phyloP scores from a whole-genome alignment of 1,139 yeast genomes.

The Scheffersomyces segobiensis region DNA sequence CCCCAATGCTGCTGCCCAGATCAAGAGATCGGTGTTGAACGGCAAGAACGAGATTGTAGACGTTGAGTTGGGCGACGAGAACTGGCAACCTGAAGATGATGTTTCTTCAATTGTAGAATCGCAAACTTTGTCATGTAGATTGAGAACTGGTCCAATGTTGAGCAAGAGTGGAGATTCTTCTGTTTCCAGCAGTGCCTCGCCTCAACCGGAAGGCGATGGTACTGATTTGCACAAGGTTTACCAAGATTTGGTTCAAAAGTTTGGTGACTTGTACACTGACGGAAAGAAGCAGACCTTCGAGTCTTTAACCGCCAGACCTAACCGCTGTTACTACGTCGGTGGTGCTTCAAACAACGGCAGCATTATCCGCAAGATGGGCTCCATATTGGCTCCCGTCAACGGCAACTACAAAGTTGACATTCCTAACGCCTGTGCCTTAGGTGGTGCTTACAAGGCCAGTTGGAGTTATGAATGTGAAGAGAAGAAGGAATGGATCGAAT shows the following conservation, averaged over 20 bases:
- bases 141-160: constrained; percentile 75
- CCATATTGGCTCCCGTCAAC: constrained; percentile 61
- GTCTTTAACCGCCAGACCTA: constrained; percentile 58
- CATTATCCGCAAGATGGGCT: constrained; percentile 67
- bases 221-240: constrained; percentile 17
- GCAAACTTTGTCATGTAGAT: constrained; percentile 81
- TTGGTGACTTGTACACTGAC: constrained; percentile 51
- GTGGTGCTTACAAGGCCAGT: constrained; percentile 89
- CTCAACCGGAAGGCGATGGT: constrained; percentile 3
- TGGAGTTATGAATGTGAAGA: constrained; percentile 56
- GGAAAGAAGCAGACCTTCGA: constrained; percentile 45
- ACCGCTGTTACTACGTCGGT: constrained; percentile 78
- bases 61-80: constrained; percentile 15
- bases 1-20: constrained; percentile 71
- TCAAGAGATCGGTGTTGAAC: constrained; percentile 47
- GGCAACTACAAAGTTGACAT: constrained; percentile 76
- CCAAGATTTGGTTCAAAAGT: constrained; percentile 25
- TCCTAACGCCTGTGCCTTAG: constrained; percentile 90
- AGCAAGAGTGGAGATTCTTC: constrained; percentile 5
- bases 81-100: constrained; percentile 60
- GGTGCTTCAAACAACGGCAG: constrained; percentile 78
- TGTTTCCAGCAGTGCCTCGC: constrained; percentile 3
- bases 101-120: constrained; percentile 80
- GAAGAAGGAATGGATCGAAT: constrained; percentile 37
- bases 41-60: constrained; percentile 19